These are phyloP conservation scores for Zygosaccharomyces pseudorouxii DNA, from an alignment of 805 yeast genomes.

Conservation along the genomic window DNA sequence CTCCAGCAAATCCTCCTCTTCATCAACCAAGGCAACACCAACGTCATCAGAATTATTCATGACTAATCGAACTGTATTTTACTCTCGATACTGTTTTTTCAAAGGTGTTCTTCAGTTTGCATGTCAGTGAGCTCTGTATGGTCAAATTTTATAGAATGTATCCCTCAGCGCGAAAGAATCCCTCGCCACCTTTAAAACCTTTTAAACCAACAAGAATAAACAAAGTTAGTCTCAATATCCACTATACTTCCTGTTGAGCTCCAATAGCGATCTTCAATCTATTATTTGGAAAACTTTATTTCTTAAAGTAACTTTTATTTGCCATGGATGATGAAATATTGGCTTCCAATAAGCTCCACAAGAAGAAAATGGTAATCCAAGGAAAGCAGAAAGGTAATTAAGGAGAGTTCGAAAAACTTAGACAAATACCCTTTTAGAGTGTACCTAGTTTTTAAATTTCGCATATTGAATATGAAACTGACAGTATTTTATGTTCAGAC, in stretches of 20 bases:
- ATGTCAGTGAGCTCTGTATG: background rate
- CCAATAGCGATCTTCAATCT: background rate
- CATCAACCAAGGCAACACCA: constrained; percentile 15
- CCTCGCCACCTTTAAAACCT: background rate
- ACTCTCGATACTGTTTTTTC: background rate
- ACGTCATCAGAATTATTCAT: constrained; percentile 8
- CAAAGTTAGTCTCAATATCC: background rate
- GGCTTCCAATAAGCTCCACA: background rate
- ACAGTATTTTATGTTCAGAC: background rate
- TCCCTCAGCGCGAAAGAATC: constrained; percentile 5
- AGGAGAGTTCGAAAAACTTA: background rate
- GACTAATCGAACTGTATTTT: background rate
- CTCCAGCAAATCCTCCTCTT: constrained; percentile 16
- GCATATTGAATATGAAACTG: background rate
- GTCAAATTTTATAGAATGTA: constrained; percentile 1
- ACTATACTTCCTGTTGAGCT: background rate
- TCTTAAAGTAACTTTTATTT: background rate
- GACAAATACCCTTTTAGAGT: background rate
- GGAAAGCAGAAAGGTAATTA: constrained; percentile 1
- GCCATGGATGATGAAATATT: background rate
- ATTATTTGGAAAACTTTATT: background rate
- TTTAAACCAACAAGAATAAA: background rate
- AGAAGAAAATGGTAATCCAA: background rate
- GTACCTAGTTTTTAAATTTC: background rate
- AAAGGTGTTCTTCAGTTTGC: background rate